Evolutionary conservation across 2,329 filamentous ascomycete genomes (phyloP).

Genomic region (Cordyceps sp.): DNA sequence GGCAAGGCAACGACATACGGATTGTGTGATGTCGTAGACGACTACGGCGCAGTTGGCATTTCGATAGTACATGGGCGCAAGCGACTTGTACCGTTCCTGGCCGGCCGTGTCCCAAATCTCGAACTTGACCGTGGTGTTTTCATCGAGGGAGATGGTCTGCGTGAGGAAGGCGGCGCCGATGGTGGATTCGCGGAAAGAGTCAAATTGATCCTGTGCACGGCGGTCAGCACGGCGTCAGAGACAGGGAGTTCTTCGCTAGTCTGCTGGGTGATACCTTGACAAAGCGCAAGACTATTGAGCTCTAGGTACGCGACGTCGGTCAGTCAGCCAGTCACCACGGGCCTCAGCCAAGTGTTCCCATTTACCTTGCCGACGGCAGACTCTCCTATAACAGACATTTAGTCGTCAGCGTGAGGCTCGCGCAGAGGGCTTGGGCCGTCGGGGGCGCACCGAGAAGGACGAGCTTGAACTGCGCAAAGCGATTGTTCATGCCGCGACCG

Average conservation of each 20-base stretch:
- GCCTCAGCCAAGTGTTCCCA: background rate
- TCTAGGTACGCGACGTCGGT: conserved; percentile 32
- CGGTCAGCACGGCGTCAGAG: conserved; percentile 2
- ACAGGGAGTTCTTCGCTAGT: too few species aligned
- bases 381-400: conserved; percentile 55
- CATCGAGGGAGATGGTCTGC: conserved; percentile 95
- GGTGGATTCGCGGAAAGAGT: conserved; percentile 89
- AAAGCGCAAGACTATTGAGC: conserved; percentile 92
- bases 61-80: conserved; percentile 98
- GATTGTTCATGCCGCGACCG: conserved; percentile 52
- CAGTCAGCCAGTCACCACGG: background rate
- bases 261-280: conserved; percentile 58
- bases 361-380: conserved; percentile 95
- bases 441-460: conserved; percentile 68
- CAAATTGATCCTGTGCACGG: conserved; percentile 75
- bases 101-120: conserved; percentile 99
- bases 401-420: background rate
- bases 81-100: conserved; percentile 96
- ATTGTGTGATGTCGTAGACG: conserved; percentile 98
- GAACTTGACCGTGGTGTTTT: conserved; percentile 97
- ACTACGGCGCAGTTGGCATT: conserved; percentile 99
- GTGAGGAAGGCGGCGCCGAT: conserved; percentile 98
- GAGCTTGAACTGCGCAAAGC: conserved; percentile 98
- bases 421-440: background rate
- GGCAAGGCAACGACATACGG: conserved; percentile 42